These are phyloP conservation scores for Trichoderma koningiopsis DNA, from an alignment of 2,329 filamentous ascomycete species.

Conservation along the genomic window DNA sequence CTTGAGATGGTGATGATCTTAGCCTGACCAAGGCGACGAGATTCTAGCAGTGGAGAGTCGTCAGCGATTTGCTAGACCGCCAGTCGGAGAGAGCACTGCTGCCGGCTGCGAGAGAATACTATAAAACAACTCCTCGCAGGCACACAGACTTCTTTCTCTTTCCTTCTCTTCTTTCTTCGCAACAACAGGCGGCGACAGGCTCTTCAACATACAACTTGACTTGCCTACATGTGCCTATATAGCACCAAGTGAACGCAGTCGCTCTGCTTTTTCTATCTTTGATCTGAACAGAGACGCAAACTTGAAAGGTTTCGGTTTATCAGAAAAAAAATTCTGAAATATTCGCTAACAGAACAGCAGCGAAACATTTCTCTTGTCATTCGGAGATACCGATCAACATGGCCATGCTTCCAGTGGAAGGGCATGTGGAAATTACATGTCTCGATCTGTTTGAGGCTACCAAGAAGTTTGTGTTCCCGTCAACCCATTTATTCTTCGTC, in stretches of 20 bases:
- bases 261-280: neutral
- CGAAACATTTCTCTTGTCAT: neutral
- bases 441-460: neutral
- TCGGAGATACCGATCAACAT: neutral
- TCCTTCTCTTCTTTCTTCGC: neutral
- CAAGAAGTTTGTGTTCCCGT: neutral
- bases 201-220: neutral
- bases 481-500: too few relatives aligned
- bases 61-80: neutral
- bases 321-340: too few relatives aligned
- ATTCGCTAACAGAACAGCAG: too few relatives aligned
- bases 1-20: too few relatives aligned
- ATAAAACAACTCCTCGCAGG: neutral
- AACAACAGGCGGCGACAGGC: too few relatives aligned
- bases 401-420: neutral
- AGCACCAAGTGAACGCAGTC: neutral
- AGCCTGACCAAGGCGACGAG: neutral
- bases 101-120: neutral
- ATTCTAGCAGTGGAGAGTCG: neutral
- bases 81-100: neutral
- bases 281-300: neutral
- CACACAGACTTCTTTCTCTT: neutral
- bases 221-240: neutral
- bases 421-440: neutral
- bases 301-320: neutral